Conservation (phyloP, 2,329 filamentous ascomycete genomes). For the Colletotrichum sp. region DNA sequence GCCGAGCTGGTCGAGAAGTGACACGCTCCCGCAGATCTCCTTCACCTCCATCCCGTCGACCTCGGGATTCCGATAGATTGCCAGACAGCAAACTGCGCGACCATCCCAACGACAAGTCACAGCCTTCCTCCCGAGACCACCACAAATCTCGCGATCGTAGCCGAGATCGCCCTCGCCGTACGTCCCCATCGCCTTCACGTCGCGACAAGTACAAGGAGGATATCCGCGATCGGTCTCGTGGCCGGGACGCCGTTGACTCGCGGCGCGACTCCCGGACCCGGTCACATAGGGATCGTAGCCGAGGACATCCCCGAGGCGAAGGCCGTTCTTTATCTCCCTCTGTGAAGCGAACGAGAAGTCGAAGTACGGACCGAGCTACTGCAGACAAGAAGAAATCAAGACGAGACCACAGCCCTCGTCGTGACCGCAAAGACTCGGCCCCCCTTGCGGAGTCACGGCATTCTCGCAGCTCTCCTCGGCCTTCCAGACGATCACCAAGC, state of each 20-base stretch:
- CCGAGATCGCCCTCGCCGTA: conserved; percentile 33
- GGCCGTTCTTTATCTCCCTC: conserved; percentile 7
- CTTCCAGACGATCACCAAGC: conserved; percentile 6
- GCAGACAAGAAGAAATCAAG: conserved; percentile 11
- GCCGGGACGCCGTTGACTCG: conserved; percentile 10
- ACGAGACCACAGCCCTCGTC: conserved; percentile 14
- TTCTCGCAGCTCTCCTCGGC: conserved; percentile 3
- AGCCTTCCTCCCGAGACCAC: conserved; percentile 17
- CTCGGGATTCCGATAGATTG: conserved; percentile 30
- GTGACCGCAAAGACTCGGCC: conserved; percentile 12
- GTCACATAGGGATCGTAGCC: conserved; percentile 12
- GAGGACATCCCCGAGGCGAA: conserved; percentile 13
- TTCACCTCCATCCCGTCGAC: conserved; percentile 29
- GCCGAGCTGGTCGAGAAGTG: conserved; percentile 43
- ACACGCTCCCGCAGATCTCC: conserved; percentile 36
- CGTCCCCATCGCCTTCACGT: conserved; percentile 22
- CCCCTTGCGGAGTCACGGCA: neutral
- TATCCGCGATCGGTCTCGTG: conserved; percentile 14
- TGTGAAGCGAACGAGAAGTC: conserved; percentile 17
- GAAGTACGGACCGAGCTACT: neutral
- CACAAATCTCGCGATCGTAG: conserved; percentile 17
- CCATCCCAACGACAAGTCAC: conserved; percentile 13
- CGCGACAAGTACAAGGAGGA: conserved; percentile 11
- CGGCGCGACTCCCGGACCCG: conserved; percentile 15
- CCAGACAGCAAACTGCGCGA: conserved; percentile 18